Conservation (phyloP, 2,329 filamentous ascomycete species). For the Ascosphaera pollenicola region DNA sequence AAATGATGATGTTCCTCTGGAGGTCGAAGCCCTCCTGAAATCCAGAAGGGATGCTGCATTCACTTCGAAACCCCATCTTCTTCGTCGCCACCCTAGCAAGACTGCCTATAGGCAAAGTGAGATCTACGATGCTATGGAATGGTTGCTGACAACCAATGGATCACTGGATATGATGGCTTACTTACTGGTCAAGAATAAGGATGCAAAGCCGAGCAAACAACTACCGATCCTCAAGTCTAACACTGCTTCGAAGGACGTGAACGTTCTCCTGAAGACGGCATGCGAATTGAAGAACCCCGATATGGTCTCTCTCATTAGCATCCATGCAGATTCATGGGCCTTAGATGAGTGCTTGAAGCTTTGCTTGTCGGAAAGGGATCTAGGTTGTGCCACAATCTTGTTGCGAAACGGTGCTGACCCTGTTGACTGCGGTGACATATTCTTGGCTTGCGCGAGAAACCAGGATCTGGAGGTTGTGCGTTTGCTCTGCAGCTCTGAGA, state of each 20-base stretch:
- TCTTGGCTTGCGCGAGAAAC: conserved; percentile 3
- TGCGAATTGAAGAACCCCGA: conserved; percentile 2
- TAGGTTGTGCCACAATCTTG: conserved; percentile 4
- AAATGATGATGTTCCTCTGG: conserved; percentile 3
- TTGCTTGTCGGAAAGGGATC: conserved; percentile 3
- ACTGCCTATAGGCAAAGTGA: conserved; percentile 5
- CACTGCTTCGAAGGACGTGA: conserved; percentile 2
- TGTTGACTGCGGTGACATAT: conserved; percentile 4
- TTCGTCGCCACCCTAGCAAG: conserved; percentile 7
- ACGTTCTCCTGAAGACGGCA: conserved; percentile 3
- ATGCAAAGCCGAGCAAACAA: conserved; percentile 4
- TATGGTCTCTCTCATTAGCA: conserved; percentile 5
- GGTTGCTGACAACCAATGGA: conserved; percentile 3
- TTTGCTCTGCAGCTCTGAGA: conserved; percentile 4
- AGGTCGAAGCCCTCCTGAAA: conserved; percentile 4
- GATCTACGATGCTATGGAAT: conserved; percentile 6
- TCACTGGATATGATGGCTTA: conserved; percentile 5
- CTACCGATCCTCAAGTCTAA: conserved; percentile 4
- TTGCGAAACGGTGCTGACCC: conserved; percentile 6
- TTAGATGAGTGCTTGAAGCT: conserved; percentile 3
- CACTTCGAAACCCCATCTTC: conserved; percentile 6
- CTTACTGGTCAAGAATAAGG: conserved; percentile 5
- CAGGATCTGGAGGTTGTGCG: conserved; percentile 3
- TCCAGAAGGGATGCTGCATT: conserved; percentile 6
- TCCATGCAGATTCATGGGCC: conserved; percentile 3